Base-by-base conservation (phyloP, 352 stramenopile species). In the Phytophthora tubulina region DNA sequence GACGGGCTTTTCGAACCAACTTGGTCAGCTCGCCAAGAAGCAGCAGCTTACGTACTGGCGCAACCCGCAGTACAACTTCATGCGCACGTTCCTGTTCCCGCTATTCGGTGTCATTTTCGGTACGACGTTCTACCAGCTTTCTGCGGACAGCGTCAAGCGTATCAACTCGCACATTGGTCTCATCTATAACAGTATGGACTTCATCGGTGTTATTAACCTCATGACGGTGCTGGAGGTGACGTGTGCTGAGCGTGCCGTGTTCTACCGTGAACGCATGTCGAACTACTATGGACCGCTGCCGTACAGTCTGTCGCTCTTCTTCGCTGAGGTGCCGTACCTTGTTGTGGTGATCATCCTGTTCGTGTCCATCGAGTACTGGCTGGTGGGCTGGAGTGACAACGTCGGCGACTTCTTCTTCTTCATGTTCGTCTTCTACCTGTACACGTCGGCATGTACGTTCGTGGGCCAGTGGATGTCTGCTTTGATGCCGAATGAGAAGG, bases 111-210 rank as follows among this genome's bases (percentile, higher is more conserved):
- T 88, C 14, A 83, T 90, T 17, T 86, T 90, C 54, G 82, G 82
- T 21, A 85, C 75, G 60, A 86, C 76, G 21, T 90, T 89, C 59
- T 89, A 81, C 61, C 73, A 89, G 59, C 58, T 89, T n/a, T 60
- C 56, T 13, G 39, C 70, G 15, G 46, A 58, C 33, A 80, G 48
- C 9, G 45, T 70, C 27, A 73, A 70, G 35, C 74, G 76, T 46
- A 80, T 88, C 51, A 91, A 86, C 58, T 89, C 81, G 67, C 79
- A 87, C 69, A 63, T 91, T 21, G 80, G 78, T 27, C 63, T 89
- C 7, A 89, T 90, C 36, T 89, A 88, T 77, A 91, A 89, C 75
- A 86, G 64, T 36, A 83, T 89, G 77, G 83, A 89, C 45, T 88
- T 89, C 67, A 89, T 91, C 54, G 81, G 81, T 41, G 76, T 85